A percentile compares a stretch with the other conserved stretches of the same genome.
Conservation (phyloP, 192 early-diverging fungal species). For the Piromyces finnis region DNA sequence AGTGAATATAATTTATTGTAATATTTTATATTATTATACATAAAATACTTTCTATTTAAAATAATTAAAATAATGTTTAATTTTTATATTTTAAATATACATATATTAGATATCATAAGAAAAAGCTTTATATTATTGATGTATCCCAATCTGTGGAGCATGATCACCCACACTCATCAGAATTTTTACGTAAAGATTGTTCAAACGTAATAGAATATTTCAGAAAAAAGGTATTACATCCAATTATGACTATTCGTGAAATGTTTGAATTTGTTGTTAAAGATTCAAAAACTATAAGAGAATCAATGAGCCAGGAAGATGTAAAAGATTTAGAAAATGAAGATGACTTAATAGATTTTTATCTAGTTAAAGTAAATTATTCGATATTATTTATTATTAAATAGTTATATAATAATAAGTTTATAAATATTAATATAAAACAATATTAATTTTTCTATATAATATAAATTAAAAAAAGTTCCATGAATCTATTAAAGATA, state of each 20-base stretch:
- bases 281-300: not conserved
- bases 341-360: conserved; percentile 68
- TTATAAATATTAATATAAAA: no score
- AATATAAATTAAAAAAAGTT: conserved; percentile 4
- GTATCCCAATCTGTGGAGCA: conserved; percentile 98
- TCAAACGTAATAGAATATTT: conserved; percentile 89
- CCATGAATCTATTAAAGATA: conserved; percentile 6
- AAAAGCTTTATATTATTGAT: conserved; percentile 78
- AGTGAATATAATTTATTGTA: conserved; percentile 93
- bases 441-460: no score
- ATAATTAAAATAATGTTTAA: no score
- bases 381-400: no score
- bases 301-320: not conserved
- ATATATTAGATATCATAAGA: conserved; percentile 46
- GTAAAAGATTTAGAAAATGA: conserved; percentile 26
- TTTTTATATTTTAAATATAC: no score
- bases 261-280: not conserved
- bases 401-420: no score
- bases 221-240: conserved; percentile 41
- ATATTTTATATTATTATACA: no score
- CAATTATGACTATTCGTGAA: not conserved
- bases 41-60: no score
- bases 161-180: conserved; percentile 89
- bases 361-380: conserved; percentile 17
- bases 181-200: conserved; percentile 89